Conservation (phyloP, 1,284 basidiomycete genomes). For the Boletus hoseneyae region DNA sequence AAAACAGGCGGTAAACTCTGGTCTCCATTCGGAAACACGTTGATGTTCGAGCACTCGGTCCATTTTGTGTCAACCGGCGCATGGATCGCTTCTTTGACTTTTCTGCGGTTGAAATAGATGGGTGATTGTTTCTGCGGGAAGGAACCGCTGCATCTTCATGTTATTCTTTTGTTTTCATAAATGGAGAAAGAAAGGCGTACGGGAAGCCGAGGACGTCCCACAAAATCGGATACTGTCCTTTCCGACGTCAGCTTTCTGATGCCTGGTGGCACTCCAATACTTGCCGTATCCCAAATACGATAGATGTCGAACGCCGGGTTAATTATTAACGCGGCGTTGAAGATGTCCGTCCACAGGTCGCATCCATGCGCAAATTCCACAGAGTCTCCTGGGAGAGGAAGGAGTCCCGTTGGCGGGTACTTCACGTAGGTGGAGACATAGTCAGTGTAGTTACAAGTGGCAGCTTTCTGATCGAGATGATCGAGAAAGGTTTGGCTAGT, state of each 20-base stretch:
- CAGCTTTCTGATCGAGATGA: constrained; percentile 51
- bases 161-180: no score
- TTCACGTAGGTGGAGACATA: constrained; percentile 62
- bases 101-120: no score
- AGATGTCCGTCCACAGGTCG: constrained; percentile 64
- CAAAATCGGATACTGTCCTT: constrained; percentile 47
- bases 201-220: constrained; percentile 53
- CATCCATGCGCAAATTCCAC: constrained; percentile 47
- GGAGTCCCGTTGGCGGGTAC: constrained; percentile 56
- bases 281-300: constrained; percentile 64
- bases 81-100: no score
- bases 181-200: no score
- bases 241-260: constrained; percentile 7
- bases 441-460: constrained; percentile 57
- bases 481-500: constrained; percentile 60
- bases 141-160: no score
- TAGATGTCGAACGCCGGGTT: constrained; percentile 80
- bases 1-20: constrained; percentile 57
- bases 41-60: background rate
- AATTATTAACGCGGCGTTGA: constrained; percentile 52
- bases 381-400: constrained; percentile 58
- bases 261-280: constrained; percentile 7
- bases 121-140: no score
- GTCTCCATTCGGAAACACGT: constrained; percentile 64
- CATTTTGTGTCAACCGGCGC: no score